Evolutionary conservation across 2,329 filamentous ascomycete species (phyloP).

Genomic region (Phialocephala subalpina): DNA sequence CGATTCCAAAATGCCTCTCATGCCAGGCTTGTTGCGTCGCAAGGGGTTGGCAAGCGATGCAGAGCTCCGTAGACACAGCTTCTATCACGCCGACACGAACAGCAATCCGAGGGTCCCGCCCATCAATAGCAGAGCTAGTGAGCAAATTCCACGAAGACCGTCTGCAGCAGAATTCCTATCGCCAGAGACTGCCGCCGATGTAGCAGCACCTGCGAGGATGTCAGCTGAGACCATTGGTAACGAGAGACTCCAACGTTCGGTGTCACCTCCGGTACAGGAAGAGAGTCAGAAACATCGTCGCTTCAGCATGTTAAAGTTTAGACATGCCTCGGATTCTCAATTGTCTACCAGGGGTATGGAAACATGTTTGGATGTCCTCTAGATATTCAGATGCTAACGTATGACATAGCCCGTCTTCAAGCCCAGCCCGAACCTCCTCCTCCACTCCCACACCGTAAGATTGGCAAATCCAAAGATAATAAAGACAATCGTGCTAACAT

Average conservation of each 20-base stretch:
- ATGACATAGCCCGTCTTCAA: slow-evolving; percentile 68
- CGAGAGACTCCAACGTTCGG: slow-evolving; percentile 28
- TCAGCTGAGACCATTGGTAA: slow-evolving; percentile 31
- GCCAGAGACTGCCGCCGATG: slow-evolving; percentile 27
- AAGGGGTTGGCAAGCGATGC: slow-evolving; percentile 39
- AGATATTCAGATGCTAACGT: slow-evolving; percentile 21
- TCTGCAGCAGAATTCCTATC: slow-evolving; percentile 41
- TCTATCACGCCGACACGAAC: slow-evolving; percentile 36
- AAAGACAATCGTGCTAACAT: background rate
- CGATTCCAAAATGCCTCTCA: slow-evolving; percentile 39
- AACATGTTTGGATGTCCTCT: slow-evolving; percentile 9
- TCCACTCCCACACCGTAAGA: slow-evolving; percentile 65
- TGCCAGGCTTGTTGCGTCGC: slow-evolving; percentile 42
- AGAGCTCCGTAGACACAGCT: slow-evolving; percentile 44
- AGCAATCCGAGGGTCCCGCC: slow-evolving; percentile 28
- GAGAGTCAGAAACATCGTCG: slow-evolving; percentile 64
- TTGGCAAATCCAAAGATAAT: slow-evolving; percentile 34
- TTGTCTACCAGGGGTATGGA: slow-evolving; percentile 66
- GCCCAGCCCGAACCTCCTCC: slow-evolving; percentile 56
- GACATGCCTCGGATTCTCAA: slow-evolving; percentile 93
- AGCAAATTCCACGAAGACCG: slow-evolving; percentile 43
- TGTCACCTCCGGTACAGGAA: slow-evolving; percentile 58
- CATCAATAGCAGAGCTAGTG: slow-evolving; percentile 42
- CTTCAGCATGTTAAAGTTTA: slow-evolving; percentile 80
- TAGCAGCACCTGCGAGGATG: slow-evolving; percentile 23